Evolutionary conservation across 495 filamentous ascomycete species (phyloP).

Genomic region (Neurospora tetraspora): DNA sequence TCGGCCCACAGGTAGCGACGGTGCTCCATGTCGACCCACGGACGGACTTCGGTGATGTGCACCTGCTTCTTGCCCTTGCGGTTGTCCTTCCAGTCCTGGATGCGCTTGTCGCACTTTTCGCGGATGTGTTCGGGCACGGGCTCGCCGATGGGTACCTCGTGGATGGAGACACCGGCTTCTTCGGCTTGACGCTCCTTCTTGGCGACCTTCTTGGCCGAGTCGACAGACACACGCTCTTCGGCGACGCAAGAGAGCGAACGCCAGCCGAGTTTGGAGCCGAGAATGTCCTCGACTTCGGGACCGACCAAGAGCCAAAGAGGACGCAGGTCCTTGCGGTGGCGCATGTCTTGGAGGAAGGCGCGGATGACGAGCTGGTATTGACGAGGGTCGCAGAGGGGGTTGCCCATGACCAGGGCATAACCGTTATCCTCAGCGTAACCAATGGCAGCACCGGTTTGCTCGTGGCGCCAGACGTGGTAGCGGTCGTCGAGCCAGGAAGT

Average conservation of each 20-base stretch:
- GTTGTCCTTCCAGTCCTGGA: constrained; percentile 66
- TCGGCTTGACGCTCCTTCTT: constrained; percentile 60
- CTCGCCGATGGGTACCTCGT: constrained; percentile 51
- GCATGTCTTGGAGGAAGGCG: constrained; percentile 62
- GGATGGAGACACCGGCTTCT: constrained; percentile 65
- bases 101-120: constrained; percentile 54
- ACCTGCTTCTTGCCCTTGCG: constrained; percentile 71
- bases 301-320: constrained; percentile 76
- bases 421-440: constrained; percentile 63
- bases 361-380: constrained; percentile 63
- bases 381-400: constrained; percentile 63
- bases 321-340: constrained; percentile 57
- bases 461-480: constrained; percentile 73
- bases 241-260: constrained; percentile 73
- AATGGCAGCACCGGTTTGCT: constrained; percentile 64
- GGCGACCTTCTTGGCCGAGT: constrained; percentile 54
- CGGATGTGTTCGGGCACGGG: constrained; percentile 52
- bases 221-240: constrained; percentile 69
- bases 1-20: constrained; percentile 72
- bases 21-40: constrained; percentile 69
- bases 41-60: constrained; percentile 73
- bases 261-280: constrained; percentile 70
- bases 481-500: constrained; percentile 80
- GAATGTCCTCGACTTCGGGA: constrained; percentile 56
- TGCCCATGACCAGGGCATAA: constrained; percentile 69